Percentiles rank a stretch among this genome's conserved stretches.
phyloP scores from a whole-genome alignment of 768 basidiomycete genomes.

The Thelephora ganbajun region DNA sequence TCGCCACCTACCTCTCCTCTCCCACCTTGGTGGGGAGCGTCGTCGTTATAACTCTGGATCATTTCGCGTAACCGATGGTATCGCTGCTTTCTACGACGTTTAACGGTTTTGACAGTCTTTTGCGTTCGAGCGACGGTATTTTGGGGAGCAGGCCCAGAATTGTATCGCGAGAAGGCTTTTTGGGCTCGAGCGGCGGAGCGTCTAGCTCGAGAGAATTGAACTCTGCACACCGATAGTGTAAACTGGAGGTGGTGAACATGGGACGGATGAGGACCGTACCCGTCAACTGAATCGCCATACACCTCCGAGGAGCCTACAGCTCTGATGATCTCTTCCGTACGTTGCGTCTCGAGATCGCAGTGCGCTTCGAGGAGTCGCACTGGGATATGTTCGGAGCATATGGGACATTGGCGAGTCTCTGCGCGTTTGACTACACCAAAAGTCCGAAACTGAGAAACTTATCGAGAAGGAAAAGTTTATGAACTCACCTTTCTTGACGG shows the following conservation, averaged over 20 bases:
- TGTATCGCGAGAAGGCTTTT: constrained; percentile 7
- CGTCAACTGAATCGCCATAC: constrained; percentile 37
- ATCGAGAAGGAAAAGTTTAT: too few species aligned
- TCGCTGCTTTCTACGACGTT: constrained; percentile 55
- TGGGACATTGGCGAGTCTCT: constrained; percentile 63
- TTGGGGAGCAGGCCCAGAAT: constrained; percentile 5
- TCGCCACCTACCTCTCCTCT: constrained; percentile 22
- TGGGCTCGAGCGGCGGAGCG: constrained; percentile 33
- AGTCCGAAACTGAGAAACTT: too few species aligned
- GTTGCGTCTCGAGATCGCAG: constrained; percentile 48
- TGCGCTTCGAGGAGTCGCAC: constrained; percentile 57
- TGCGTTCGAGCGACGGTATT: constrained; percentile 19
- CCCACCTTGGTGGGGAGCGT: constrained; percentile 8
- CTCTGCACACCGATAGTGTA: constrained; percentile 21
- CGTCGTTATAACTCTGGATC: constrained; percentile 46
- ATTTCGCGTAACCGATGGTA: constrained; percentile 55
- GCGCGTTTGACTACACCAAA: constrained; percentile 43
- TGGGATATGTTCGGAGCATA: constrained; percentile 61
- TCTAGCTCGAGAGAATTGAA: constrained; percentile 18
- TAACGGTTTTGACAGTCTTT: constrained; percentile 48
- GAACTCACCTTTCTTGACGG: too few species aligned
- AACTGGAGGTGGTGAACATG: not conserved
- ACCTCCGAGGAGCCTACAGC: constrained; percentile 49
- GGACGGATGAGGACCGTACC: constrained; percentile 23
- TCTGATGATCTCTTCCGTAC: constrained; percentile 53